phyloP scores from a whole-genome alignment of 148 eudicot species.

The Tetragonia tetragonoides region DNA sequence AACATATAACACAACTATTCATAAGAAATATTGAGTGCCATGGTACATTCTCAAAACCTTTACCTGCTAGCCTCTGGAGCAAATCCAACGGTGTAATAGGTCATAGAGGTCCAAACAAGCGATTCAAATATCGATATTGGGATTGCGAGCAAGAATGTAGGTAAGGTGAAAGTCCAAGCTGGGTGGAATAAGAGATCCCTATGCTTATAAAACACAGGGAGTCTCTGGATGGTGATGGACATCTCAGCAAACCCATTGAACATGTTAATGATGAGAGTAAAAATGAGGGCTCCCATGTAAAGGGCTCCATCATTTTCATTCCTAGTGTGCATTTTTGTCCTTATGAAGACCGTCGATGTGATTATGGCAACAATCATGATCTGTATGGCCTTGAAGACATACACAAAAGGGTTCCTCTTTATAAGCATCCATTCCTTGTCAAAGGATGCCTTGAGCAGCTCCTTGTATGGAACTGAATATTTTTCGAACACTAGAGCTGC shows the following conservation, averaged over 20 bases:
- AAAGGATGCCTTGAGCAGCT: constrained; percentile 63
- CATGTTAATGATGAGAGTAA: constrained; percentile 59
- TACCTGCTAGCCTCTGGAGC: constrained; percentile 94
- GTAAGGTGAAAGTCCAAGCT: constrained; percentile 77
- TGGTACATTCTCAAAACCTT: too few species aligned
- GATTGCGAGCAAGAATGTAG: constrained; percentile 61
- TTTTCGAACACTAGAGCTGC: constrained; percentile 56
- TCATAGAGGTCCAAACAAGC: constrained; percentile 56
- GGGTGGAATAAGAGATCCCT: constrained; percentile 77
- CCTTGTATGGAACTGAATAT: constrained; percentile 49
- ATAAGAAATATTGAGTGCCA: not conserved
- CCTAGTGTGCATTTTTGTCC: constrained; percentile 51
- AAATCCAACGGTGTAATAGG: constrained; percentile 79
- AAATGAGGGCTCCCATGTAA: constrained; percentile 66
- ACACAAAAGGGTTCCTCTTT: constrained; percentile 66
- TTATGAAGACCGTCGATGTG: constrained; percentile 55
- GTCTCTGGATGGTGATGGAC: constrained; percentile 53
- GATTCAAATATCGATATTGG: constrained; percentile 76
- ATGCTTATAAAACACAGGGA: constrained; percentile 80
- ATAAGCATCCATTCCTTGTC: constrained; percentile 77
- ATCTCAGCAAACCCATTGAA: constrained; percentile 75
- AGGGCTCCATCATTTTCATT: constrained; percentile 57
- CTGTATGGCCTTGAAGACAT: constrained; percentile 63
- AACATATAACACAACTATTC: not conserved
- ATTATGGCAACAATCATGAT: constrained; percentile 58